Conservation (phyloP, 371 early-diverging fungal species). For the Zychaea mexicana region DNA sequence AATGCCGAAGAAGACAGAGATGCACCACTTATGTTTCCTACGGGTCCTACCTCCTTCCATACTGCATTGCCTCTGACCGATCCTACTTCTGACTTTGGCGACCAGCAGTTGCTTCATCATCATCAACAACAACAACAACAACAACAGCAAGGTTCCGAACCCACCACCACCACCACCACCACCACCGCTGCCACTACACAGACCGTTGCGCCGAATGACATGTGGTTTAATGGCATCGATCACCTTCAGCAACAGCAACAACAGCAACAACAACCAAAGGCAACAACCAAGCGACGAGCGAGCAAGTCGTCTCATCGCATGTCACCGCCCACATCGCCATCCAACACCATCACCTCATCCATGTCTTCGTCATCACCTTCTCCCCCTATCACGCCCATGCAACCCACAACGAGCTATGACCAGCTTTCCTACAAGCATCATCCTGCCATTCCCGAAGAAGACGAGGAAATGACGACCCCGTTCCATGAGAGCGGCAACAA, state of each 20-base stretch:
- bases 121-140: conserved; percentile 4
- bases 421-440: conserved; percentile 17
- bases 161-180: too few species aligned
- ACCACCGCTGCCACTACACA: not conserved
- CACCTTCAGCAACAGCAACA: not conserved
- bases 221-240: conserved; percentile 6
- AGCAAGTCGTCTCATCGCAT: conserved; percentile 8
- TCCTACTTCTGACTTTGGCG: not conserved
- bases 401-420: conserved; percentile 3
- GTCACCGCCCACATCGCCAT: conserved; percentile 31
- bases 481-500: conserved; percentile 15
- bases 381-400: conserved; percentile 40
- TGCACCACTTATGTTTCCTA: conserved; percentile 8
- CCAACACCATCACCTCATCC: conserved; percentile 26
- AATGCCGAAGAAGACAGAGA: conserved; percentile 28
- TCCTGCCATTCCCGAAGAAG: conserved; percentile 55
- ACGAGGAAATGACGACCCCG: conserved; percentile 30
- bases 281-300: not conserved
- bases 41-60: not conserved
- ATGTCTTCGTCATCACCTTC: conserved; percentile 39
- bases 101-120: conserved; percentile 10
- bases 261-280: conserved; percentile 2
- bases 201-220: not conserved
- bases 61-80: not conserved
- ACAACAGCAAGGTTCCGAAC: not conserved